These are phyloP conservation scores for Venturia aucupariae DNA, from an alignment of 2,329 filamentous ascomycete genomes.

Conservation along the genomic window DNA sequence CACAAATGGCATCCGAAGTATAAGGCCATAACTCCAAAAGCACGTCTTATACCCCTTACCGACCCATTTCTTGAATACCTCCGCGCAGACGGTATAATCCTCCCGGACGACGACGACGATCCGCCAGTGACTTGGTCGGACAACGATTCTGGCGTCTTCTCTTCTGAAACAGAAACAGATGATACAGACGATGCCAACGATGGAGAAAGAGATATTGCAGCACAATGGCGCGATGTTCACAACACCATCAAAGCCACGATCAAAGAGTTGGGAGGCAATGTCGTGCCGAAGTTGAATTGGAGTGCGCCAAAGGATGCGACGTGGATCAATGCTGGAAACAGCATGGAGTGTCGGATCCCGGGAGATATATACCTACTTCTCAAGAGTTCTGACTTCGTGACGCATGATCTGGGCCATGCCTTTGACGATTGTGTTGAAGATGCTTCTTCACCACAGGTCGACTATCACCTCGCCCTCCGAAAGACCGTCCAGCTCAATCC, in stretches of 20 bases:
- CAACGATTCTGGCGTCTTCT: conserved; percentile 44
- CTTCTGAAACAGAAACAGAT: conserved; percentile 34
- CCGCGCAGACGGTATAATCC: conserved; percentile 81
- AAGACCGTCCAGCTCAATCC: conserved; percentile 85
- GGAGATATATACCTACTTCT: conserved; percentile 91
- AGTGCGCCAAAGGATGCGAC: conserved; percentile 92
- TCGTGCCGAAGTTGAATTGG: conserved; percentile 95
- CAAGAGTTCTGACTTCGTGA: conserved; percentile 91
- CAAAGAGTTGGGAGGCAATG: conserved; percentile 69
- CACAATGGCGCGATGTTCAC: conserved; percentile 61
- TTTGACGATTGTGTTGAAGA: conserved; percentile 62
- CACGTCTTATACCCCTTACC: conserved; percentile 70
- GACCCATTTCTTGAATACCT: conserved; percentile 75
- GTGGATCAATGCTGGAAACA: conserved; percentile 83
- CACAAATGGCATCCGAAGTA: conserved; percentile 84
- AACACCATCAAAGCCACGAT: conserved; percentile 68
- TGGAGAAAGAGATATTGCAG: conserved; percentile 44
- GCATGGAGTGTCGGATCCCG: conserved; percentile 77
- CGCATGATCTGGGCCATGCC: conserved; percentile 85
- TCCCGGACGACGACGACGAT: conserved; percentile 59
- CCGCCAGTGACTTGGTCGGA: conserved; percentile 33
- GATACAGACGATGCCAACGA: conserved; percentile 46
- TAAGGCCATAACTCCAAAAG: conserved; percentile 71
- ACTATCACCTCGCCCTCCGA: conserved; percentile 74
- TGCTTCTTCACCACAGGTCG: conserved; percentile 37